Evolutionary conservation across 148 eudicot genomes (phyloP), one percentile per base, ranked within the genome.

Genomic region (Salicornia ramosissima): DNA sequence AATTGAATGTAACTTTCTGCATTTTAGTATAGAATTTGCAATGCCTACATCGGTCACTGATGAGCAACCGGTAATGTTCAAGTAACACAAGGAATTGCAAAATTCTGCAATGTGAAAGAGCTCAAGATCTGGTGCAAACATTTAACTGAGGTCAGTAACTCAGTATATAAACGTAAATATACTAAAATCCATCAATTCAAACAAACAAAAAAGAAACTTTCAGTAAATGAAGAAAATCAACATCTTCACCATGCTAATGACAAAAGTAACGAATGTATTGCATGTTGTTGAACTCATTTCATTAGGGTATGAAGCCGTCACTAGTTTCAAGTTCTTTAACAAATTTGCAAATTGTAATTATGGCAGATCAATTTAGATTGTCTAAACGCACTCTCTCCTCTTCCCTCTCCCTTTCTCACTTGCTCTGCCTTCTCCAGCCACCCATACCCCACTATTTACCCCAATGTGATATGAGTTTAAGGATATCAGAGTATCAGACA

Each of bases 41-140:
- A 93, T 88, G 71, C 95, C 96, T 69, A 46, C 66, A 82, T 93
- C 98, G 22, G 95, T 85, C 54, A 90, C 80, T 34, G 87, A 79
- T 69, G 73, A 73, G 78, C 98, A 93, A 40, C 95, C 90, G 77
- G 73, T 84, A 45, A 93, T 79, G 79, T 87, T 87, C 67, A 93
- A 74, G 80, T 77, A 88, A 69, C 66, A 26, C 72, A 93, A 78
- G 71, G 85, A 80, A 25, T 74, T 68, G 65, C 95, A 93, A 50
- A 71, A 74, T 56, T 80, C 79, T 25, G 95, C 79, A 63, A 90
- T 82, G 31, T 64, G 71, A 76, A 61, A 76, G 18, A 93, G 88
- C 78, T 83, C 95, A 70, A 68, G 47, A 88, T 93, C 98, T 93
- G 96, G 42, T 24, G 65, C 60, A 81, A 72, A 50, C 25, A 71